These are phyloP conservation scores for Solanum bulbocastanum DNA, from an alignment of 257 asterid species.

Conservation along the genomic window DNA sequence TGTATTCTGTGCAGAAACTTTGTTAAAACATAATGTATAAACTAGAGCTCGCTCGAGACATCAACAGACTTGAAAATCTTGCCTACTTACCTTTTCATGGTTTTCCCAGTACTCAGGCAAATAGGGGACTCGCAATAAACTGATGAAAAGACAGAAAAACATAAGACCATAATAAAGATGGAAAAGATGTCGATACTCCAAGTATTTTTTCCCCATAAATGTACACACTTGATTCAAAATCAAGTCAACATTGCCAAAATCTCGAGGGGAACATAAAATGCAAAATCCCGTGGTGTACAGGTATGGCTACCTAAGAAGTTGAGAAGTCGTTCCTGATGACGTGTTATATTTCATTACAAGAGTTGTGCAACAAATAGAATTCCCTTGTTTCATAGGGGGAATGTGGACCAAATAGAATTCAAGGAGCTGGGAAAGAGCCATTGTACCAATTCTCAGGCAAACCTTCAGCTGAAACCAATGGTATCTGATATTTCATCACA, in stretches of 20 bases:
- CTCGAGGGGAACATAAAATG: neutral
- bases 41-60: neutral
- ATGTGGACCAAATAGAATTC: neutral
- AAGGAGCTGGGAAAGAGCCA: conserved; percentile 10
- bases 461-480: conserved; percentile 22
- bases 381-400: neutral
- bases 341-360: neutral
- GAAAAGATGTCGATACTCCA: neutral
- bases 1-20: neutral
- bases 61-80: neutral
- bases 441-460: conserved; percentile 27
- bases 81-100: neutral
- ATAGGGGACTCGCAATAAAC: neutral
- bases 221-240: neutral
- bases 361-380: neutral
- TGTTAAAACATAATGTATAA: neutral
- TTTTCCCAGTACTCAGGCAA: neutral
- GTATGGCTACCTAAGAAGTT: neutral
- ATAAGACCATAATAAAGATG: neutral
- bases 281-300: neutral
- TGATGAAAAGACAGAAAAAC: neutral
- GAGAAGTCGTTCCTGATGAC: neutral
- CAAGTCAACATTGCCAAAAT: neutral
- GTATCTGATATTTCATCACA: conserved; percentile 17
- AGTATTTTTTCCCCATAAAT: neutral